A percentile compares a stretch with the other conserved stretches of the same genome.
phyloP scores from a whole-genome alignment of 129 eudicot genomes.

The Artemisia argyi region DNA sequence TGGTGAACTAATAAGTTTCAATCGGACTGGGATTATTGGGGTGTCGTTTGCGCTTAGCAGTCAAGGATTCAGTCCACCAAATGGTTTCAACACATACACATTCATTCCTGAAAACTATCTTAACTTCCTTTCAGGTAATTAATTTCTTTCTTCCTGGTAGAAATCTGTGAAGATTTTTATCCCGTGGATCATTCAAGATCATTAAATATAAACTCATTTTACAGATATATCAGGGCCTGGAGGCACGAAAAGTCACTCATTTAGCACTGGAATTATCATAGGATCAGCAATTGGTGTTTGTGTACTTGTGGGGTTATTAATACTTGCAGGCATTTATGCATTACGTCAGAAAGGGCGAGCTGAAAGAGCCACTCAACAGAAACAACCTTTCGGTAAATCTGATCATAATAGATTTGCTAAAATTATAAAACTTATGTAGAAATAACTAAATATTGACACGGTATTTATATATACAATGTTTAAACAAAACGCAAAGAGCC shows the following conservation, averaged over 20 bases:
- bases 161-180: neutral
- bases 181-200: neutral
- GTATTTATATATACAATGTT: too few relatives aligned
- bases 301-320: constrained; percentile 35
- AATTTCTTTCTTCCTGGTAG: too few relatives aligned
- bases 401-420: neutral
- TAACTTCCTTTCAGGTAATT: constrained; percentile 39
- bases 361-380: constrained; percentile 34
- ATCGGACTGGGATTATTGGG: constrained; percentile 43
- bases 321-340: constrained; percentile 45
- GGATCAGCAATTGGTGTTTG: constrained; percentile 42
- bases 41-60: constrained; percentile 50
- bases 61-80: constrained; percentile 56
- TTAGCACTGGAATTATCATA: constrained; percentile 33
- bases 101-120: constrained; percentile 39
- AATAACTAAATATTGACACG: too few relatives aligned
- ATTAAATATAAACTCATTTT: neutral
- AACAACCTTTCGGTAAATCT: constrained; percentile 48
- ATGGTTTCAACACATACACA: constrained; percentile 45
- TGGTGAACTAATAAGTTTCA: constrained; percentile 45
- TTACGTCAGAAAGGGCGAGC: constrained; percentile 45
- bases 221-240: neutral
- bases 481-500: too few relatives aligned
- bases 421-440: too few relatives aligned
- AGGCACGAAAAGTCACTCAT: constrained; percentile 16